Evolutionary conservation across 371 early-diverging fungal species (phyloP).

Genomic region (Mortierella sp.): DNA sequence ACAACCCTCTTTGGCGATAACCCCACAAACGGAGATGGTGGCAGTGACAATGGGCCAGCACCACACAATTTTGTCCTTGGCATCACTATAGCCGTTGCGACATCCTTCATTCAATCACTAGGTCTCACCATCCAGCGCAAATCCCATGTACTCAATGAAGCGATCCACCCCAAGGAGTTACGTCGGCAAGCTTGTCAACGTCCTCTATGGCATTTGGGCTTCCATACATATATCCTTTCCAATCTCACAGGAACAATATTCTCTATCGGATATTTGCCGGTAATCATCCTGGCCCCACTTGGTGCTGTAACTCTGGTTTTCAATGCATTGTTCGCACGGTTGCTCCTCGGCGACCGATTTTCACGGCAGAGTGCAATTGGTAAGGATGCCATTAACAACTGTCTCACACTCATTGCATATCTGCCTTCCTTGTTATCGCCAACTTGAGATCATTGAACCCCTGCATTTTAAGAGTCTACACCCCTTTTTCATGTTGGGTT

Average conservation of each 20-base stretch:
- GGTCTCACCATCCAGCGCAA: conserved; percentile 82
- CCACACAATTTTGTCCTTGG: conserved; percentile 57
- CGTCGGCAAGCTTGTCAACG: conserved; percentile 62
- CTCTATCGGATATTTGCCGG: conserved; percentile 84
- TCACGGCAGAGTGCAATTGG: conserved; percentile 68
- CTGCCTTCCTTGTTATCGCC: background rate
- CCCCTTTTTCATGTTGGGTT: background rate
- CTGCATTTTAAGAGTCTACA: background rate
- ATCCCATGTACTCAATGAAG: conserved; percentile 72
- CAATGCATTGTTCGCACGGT: conserved; percentile 81
- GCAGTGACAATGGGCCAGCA: background rate
- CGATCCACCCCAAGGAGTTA: conserved; percentile 64
- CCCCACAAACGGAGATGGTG: conserved; percentile 2
- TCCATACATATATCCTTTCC: conserved; percentile 74
- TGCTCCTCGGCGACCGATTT: conserved; percentile 77
- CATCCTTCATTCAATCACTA: conserved; percentile 76
- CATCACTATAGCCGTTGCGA: conserved; percentile 66
- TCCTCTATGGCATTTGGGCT: conserved; percentile 71
- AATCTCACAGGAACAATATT: conserved; percentile 80
- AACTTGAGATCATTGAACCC: background rate
- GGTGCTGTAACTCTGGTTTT: conserved; percentile 84
- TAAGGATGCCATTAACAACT: conserved; percentile 26
- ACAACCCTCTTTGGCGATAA: conserved; percentile 3
- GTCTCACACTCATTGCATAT: background rate
- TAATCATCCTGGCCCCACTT: conserved; percentile 87